Evolutionary conservation across 495 filamentous ascomycete species (phyloP), one percentile per base, ranked within the genome.

Genomic region (Lophiostoma macrostomum): DNA sequence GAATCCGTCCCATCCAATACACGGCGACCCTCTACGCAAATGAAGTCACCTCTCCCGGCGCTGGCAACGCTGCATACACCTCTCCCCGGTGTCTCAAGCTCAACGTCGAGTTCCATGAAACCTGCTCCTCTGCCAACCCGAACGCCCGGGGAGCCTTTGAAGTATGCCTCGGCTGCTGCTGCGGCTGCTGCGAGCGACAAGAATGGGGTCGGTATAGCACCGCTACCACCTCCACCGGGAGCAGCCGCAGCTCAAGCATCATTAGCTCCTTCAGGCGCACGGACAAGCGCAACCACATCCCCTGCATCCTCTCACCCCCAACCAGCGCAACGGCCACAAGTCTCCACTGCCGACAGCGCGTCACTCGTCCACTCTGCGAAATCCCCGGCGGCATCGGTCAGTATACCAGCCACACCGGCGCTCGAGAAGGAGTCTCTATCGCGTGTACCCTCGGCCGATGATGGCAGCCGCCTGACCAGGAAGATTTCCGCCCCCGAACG

Each of bases 101-200:
- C 74, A 24, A 57, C 69, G 19, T 67, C 69, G 35, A 74, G 65
- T 23, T 65, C 72, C 48, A 88, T 97, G 93, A 98, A 97, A 70
- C 91, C 93, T 14, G 93, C 94, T 12, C 86, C 91, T 11, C 63
- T 88, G 61, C 94, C 93, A 6, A 82, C 87, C 34, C 82, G 90
- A 62, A 79, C 87, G 3, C 84, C 90, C 20, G 90, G 88, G 27
- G 91, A 97, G 66, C 87, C 87, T 0, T 74, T 97, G 59, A 96
- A 96, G 70, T 97, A 97, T 67, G 93, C 94, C 25, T 96, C 93
- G 16, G 93, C 93, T 0, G 93, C 93, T 0, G 94, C 93, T 0
- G 94, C 93, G 0, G 93, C 93, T 0, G 94, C 94, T 8, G 89
- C 93, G 39, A 93, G 84, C 68, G 90, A 95, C 67, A 94, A 91